Percentiles rank a stretch among this genome's conserved stretches.
Evolutionary conservation across 2,329 filamentous ascomycete genomes (phyloP).

Genomic region (Chaetothyriales sp.): DNA sequence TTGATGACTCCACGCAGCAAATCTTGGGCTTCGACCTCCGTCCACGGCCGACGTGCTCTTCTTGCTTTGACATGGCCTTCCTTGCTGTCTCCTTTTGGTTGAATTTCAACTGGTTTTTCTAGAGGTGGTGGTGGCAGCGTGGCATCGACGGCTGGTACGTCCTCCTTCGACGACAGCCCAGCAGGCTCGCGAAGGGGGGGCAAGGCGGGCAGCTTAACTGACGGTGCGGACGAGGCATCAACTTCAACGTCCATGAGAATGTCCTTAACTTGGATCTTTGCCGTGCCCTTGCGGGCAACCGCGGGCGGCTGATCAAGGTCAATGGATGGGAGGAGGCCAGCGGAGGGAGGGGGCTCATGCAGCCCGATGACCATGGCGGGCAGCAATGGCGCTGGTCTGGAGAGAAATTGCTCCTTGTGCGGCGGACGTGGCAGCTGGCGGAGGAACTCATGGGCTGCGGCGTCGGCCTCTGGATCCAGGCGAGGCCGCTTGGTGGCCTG

Average conservation of each 20-base stretch:
- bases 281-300: constrained; percentile 8
- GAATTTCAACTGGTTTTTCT: background rate
- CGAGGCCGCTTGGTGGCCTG: constrained; percentile 31
- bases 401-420: constrained; percentile 30
- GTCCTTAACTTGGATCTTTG: constrained; percentile 17
- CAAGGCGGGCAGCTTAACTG: background rate
- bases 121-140: background rate
- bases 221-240: background rate
- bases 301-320: constrained; percentile 29
- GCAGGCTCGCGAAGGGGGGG: background rate
- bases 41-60: constrained; percentile 41
- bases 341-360: constrained; percentile 49
- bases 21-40: constrained; percentile 44
- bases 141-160: background rate
- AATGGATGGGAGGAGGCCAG: constrained; percentile 46
- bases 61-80: constrained; percentile 24
- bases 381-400: constrained; percentile 27
- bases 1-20: constrained; percentile 43
- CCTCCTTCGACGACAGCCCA: background rate
- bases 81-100: background rate
- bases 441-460: constrained; percentile 25
- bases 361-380: constrained; percentile 42
- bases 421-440: constrained; percentile 34
- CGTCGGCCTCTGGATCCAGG: constrained; percentile 26
- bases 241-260: constrained; percentile 9